These are phyloP conservation scores for Scorias spongiosa DNA, from an alignment of 2,329 filamentous ascomycete genomes.

Conservation along the genomic window DNA sequence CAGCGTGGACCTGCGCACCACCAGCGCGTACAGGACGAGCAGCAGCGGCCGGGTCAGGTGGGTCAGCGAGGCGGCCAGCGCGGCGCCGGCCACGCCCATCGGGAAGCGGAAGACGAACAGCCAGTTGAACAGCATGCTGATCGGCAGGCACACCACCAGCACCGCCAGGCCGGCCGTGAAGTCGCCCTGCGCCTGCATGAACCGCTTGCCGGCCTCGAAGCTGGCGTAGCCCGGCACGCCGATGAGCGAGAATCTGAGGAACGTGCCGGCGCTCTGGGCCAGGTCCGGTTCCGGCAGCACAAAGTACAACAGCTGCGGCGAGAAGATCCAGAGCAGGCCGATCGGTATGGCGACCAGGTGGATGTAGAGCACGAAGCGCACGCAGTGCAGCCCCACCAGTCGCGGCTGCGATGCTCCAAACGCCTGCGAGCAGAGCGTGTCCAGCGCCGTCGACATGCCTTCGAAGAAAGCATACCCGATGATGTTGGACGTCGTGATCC, in stretches of 20 bases:
- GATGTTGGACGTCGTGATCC: slow-evolving; percentile 40
- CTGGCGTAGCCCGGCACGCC: slow-evolving; percentile 38
- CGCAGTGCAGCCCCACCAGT: slow-evolving; percentile 37
- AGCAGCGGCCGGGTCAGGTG: slow-evolving; percentile 31
- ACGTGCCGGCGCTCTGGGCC: slow-evolving; percentile 34
- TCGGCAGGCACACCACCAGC: slow-evolving; percentile 5
- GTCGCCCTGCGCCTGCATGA: slow-evolving; percentile 40
- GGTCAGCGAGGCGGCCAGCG: slow-evolving; percentile 30
- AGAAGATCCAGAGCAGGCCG: slow-evolving; percentile 33
- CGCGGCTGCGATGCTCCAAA: slow-evolving; percentile 34
- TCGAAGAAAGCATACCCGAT: slow-evolving; percentile 36
- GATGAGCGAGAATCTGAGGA: slow-evolving; percentile 33
- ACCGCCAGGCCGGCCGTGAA: slow-evolving; percentile 29
- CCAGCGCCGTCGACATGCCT: slow-evolving; percentile 36
- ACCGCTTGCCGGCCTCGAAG: slow-evolving; percentile 40
- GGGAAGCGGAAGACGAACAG: slow-evolving; percentile 12
- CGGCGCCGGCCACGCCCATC: slow-evolving; percentile 37
- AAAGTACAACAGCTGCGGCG: slow-evolving; percentile 29
- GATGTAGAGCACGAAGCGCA: slow-evolving; percentile 38
- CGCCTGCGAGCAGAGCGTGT: slow-evolving; percentile 37
- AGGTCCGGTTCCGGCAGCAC: slow-evolving; percentile 34
- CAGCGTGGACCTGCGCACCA: slow-evolving; percentile 23
- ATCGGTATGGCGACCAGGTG: slow-evolving; percentile 33
- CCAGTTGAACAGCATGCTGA: slow-evolving; percentile 8
- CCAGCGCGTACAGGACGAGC: slow-evolving; percentile 31